Evolutionary conservation across 768 basidiomycete species (phyloP).

Genomic region (Mycena capillaripes): DNA sequence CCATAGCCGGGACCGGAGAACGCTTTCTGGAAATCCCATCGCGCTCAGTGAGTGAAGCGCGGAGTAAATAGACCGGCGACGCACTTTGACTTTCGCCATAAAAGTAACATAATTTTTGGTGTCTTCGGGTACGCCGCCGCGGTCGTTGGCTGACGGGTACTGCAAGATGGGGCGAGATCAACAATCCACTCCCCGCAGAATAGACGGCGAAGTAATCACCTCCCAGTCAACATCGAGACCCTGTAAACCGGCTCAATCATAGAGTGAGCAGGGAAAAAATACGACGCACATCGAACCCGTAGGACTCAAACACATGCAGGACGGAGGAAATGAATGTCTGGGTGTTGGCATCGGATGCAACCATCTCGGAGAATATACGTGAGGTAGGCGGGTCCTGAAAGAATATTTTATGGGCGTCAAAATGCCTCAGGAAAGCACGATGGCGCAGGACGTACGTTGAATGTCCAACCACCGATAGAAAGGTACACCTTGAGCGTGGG

Average conservation of each 20-base stretch:
- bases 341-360: background rate
- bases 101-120: background rate
- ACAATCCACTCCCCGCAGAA: no score
- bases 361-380: background rate
- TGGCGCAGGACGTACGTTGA: no score
- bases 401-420: no score
- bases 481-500: conserved; percentile 57
- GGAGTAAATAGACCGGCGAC: no score
- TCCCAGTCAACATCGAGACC: conserved; percentile 45
- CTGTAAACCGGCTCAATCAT: conserved; percentile 59
- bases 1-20: no score
- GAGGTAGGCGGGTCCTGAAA: conserved; percentile 7
- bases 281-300: conserved; percentile 59
- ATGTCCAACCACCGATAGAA: conserved; percentile 3
- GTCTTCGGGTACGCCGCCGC: background rate
- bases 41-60: no score
- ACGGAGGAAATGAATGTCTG: conserved; percentile 58
- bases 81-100: no score
- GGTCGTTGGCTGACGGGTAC: background rate
- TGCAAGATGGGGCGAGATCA: no score
- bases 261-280: conserved; percentile 87
- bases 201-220: no score
- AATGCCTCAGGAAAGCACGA: no score
- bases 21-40: no score
- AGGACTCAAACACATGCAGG: conserved; percentile 56